Percentiles rank a stretch among this genome's conserved stretches.
Evolutionary conservation across 179 eudicot species (phyloP).

Genomic region (Silene vulgaris): DNA sequence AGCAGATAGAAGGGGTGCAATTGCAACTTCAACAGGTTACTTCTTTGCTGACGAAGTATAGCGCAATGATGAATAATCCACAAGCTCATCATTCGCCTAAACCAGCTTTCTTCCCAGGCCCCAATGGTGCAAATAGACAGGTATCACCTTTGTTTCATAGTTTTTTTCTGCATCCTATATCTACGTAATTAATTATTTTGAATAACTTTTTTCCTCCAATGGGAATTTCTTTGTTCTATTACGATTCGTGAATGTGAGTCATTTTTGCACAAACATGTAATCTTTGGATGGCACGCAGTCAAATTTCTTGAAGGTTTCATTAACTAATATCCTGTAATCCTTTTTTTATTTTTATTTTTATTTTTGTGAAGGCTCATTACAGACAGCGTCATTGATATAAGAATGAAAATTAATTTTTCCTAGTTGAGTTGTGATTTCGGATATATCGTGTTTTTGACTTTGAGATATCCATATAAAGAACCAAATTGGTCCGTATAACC

Average conservation of each 20-base stretch:
- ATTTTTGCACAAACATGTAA: too few relatives aligned
- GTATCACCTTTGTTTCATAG: constrained; percentile 19
- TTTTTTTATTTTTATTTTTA: too few relatives aligned
- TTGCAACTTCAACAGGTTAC: constrained; percentile 34
- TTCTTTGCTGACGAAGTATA: constrained; percentile 32
- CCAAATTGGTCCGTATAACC: background rate
- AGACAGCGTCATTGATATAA: too few relatives aligned
- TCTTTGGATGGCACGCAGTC: too few relatives aligned
- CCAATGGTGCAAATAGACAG: constrained; percentile 18
- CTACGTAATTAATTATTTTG: background rate
- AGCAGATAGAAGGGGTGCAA: constrained; percentile 37
- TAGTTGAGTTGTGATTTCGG: too few relatives aligned
- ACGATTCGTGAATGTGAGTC: background rate
- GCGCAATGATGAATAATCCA: constrained; percentile 29
- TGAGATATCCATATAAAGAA: background rate
- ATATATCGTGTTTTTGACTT: background rate
- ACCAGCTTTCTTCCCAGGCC: constrained; percentile 8
- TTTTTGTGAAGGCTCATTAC: too few relatives aligned
- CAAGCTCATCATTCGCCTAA: constrained; percentile 13
- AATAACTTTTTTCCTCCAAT: background rate
- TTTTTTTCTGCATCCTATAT: background rate
- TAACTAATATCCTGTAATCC: too few relatives aligned
- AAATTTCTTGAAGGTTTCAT: too few relatives aligned
- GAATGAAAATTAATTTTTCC: too few relatives aligned
- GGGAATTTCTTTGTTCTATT: background rate